Evolutionary conservation across 1,139 yeast species (phyloP), one percentile per base, ranked within the genome.

Genomic region (Zygosaccharomyces sapae): DNA sequence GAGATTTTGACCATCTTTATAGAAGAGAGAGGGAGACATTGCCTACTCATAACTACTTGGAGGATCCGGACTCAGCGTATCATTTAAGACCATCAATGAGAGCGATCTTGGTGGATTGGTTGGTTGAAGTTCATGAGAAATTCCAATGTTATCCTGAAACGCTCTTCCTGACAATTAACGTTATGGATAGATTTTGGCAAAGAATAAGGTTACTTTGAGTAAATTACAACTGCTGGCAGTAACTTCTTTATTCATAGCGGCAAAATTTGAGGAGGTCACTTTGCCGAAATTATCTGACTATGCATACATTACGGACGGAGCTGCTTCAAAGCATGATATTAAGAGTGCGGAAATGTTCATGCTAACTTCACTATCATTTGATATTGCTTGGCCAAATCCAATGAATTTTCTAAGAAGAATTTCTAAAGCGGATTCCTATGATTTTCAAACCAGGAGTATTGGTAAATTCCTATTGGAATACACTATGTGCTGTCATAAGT

Each of bases 261-360:
- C 97, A 13, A 90, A 90, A 70, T 89, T 86, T 66, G 98, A 92
- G 70, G 98, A 92, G 70, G 96, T 92, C 31, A 86, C 85, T 64
- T 78, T 92, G 9, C 98, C 98, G 3, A 83, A 92, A 40, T 84
- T 92, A 43, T 80, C 84, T 53, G 86, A 88, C 67, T 90, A 89
- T 66, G 88, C 96, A 16, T 87, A 86, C 65, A 88, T 89, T 55
- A 88, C 96, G 25, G 97, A 88, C 66, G 73, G 73, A 24, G 88
- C 92, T 10, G 88, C 85, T 62, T 76, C 87, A 8, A 92, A 83
- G 63, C 88, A 83, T 48, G 96, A 88, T 61, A 87, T 92, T 49
- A 75, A 89, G 56, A 82, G 79, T 58, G 96, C 96, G 25, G 98
- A 92, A 68, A 82, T 83, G 66, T 84, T 79, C 59, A 83, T 92